These are phyloP conservation scores for Triangularia verruculosa DNA, from an alignment of 2,329 filamentous ascomycete species.

Conservation along the genomic window DNA sequence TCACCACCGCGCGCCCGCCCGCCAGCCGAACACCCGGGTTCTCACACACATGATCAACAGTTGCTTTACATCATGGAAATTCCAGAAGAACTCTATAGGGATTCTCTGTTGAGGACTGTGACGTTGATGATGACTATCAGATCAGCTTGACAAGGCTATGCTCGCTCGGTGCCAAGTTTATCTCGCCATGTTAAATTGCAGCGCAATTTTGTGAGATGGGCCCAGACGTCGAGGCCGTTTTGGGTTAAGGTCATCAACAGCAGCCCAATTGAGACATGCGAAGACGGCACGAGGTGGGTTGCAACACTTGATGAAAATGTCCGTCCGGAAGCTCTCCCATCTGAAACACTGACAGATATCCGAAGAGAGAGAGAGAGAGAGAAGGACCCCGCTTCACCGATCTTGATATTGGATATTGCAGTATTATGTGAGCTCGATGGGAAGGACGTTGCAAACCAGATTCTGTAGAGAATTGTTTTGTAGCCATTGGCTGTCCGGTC, in stretches of 20 bases:
- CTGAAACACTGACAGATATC: too few relatives aligned
- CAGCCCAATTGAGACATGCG: background rate
- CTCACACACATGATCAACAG: background rate
- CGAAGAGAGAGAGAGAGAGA: too few relatives aligned
- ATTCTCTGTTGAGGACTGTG: background rate
- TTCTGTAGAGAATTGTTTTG: background rate
- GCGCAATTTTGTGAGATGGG: constrained; percentile 1
- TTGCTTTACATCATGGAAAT: background rate
- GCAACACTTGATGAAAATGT: background rate
- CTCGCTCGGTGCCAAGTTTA: background rate
- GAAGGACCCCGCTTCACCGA: constrained; percentile 2
- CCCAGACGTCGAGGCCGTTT: background rate
- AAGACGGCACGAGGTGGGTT: background rate
- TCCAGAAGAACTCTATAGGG: background rate
- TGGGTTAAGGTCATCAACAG: background rate
- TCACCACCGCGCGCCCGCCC: too few relatives aligned
- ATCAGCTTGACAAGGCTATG: background rate
- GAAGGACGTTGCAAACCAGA: background rate
- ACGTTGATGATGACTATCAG: too few relatives aligned
- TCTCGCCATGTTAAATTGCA: background rate
- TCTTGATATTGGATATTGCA: background rate
- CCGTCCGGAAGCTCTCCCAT: background rate
- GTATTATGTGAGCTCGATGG: background rate
- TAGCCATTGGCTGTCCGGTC: background rate
- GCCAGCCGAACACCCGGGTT: background rate